These are phyloP conservation scores for Spiraea crenata DNA, from an alignment of 331 rosid genomes.

Conservation along the genomic window DNA sequence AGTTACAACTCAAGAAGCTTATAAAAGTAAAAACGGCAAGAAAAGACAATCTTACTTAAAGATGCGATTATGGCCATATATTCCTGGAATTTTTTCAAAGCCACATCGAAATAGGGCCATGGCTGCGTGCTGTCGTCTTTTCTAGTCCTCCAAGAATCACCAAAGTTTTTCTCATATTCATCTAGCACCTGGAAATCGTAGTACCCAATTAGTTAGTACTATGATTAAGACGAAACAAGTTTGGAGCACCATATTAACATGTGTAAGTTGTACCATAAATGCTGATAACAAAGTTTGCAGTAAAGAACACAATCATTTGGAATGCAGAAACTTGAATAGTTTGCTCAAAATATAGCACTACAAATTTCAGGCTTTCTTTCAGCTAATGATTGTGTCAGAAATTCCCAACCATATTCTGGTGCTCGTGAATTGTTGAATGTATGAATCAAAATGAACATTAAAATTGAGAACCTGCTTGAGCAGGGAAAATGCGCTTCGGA, in stretches of 20 bases:
- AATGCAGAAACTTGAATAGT: too few relatives aligned
- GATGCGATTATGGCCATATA: background rate
- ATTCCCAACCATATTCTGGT: too few relatives aligned
- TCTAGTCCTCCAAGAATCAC: slow-evolving; percentile 48
- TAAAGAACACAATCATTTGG: too few relatives aligned
- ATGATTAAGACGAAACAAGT: background rate
- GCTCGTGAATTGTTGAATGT: too few relatives aligned
- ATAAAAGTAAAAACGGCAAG: background rate
- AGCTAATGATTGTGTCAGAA: too few relatives aligned
- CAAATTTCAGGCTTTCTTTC: too few relatives aligned
- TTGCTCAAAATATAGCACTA: too few relatives aligned
- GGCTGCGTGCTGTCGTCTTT: slow-evolving; percentile 50
- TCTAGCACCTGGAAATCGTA: slow-evolving; percentile 40
- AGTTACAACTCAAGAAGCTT: slow-evolving; percentile 5
- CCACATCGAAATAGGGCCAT: slow-evolving; percentile 85
- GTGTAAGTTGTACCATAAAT: too few relatives aligned
- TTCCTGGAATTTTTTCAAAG: slow-evolving; percentile 77
- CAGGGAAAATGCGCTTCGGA: too few relatives aligned
- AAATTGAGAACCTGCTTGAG: too few relatives aligned
- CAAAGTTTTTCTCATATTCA: slow-evolving; percentile 48
- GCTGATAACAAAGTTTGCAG: too few relatives aligned
- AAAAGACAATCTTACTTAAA: background rate
- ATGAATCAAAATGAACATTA: too few relatives aligned
- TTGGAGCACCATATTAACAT: background rate
- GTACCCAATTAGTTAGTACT: background rate